Evolutionary conservation across 208 protist species (phyloP), one percentile per base, ranked within the genome.

Genomic region (Acanthamoeba castellanii): DNA sequence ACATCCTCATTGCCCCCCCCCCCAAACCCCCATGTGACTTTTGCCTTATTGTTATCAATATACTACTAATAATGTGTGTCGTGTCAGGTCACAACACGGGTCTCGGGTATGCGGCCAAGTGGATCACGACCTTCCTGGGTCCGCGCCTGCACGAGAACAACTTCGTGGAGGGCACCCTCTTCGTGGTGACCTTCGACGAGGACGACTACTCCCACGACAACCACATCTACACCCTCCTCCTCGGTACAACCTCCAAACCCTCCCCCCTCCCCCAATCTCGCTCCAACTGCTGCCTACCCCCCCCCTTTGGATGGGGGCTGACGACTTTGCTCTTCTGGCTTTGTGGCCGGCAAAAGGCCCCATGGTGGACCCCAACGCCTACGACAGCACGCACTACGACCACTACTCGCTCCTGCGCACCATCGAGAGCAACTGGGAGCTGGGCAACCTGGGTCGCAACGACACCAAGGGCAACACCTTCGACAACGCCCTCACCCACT

Each of bases 401-500:
- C 76, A 57, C 76, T 85, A 85, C 30, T 85, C 76, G 5, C 76
- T 85, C 22, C 76, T 85, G 32, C 76, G 76, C 76, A 85, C 76
- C 22, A 55, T 85, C 37, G 76, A 85, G 76, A 55, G 45, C 76
- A 85, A 85, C 20, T 85, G 76, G 76, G 76, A 85, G 5, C 45
- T 85, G 45, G 76, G 76, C 8, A 85, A 45, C 76, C 76, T 85
- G 3, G 76, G 76, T 9, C 34, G 76, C 25, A 85, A 85, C 30
- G 76, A 85, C 45, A 85, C 76, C 64, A 18, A 3, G 64, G 64
- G 64, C 64, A 70, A 70, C 64, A 70, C 64, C 64, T 70, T 70
- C 64, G 27, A 3, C n/a, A 5, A 25, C 64, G 64, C 64, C 64
- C 20, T 70, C 64, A 34, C n/a, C 27, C 27, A 25, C 64, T 14